Percentiles rank a stretch among this genome's conserved stretches.
Evolutionary conservation across 164 flowering plant species (phyloP).

Genomic region (Magnolia kwangsiensis): DNA sequence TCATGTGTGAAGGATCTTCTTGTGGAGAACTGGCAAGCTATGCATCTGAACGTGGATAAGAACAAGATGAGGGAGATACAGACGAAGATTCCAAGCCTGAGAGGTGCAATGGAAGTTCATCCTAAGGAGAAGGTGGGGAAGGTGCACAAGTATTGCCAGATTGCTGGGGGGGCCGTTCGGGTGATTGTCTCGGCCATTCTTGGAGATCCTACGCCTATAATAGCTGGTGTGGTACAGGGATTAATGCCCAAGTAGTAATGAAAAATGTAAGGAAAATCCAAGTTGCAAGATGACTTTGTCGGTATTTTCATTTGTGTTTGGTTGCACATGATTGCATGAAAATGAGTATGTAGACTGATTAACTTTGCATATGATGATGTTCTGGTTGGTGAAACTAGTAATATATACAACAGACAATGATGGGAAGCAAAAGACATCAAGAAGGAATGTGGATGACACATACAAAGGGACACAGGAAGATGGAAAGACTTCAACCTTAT

Average conservation of each 20-base stretch:
- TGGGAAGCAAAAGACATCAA: too few species aligned
- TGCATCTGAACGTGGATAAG: slow-evolving; percentile 42
- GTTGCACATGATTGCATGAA: too few species aligned
- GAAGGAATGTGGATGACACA: too few species aligned
- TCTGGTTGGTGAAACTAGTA: too few species aligned
- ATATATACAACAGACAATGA: too few species aligned
- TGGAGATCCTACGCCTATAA: slow-evolving; percentile 34
- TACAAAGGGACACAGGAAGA: too few species aligned
- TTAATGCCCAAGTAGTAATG: slow-evolving; percentile 22
- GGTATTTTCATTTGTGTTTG: too few species aligned
- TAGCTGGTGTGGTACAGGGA: slow-evolving; percentile 32
- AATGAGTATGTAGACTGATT: too few species aligned
- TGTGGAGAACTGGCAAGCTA: slow-evolving; percentile 57
- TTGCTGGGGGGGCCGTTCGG: slow-evolving; percentile 45
- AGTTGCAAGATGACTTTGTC: too few species aligned
- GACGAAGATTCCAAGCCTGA: slow-evolving; percentile 42
- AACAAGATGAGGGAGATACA: slow-evolving; percentile 39
- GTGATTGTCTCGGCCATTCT: slow-evolving; percentile 47
- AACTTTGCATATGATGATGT: too few species aligned
- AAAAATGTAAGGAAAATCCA: not conserved
- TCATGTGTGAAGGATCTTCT: slow-evolving; percentile 60
- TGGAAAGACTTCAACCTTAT: too few species aligned
- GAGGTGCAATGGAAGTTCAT: slow-evolving; percentile 26
- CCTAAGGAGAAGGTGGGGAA: slow-evolving; percentile 20
- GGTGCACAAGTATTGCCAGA: slow-evolving; percentile 40